Conservation (phyloP, 306 rosid genomes). For the Casuarina equisetifolia region DNA sequence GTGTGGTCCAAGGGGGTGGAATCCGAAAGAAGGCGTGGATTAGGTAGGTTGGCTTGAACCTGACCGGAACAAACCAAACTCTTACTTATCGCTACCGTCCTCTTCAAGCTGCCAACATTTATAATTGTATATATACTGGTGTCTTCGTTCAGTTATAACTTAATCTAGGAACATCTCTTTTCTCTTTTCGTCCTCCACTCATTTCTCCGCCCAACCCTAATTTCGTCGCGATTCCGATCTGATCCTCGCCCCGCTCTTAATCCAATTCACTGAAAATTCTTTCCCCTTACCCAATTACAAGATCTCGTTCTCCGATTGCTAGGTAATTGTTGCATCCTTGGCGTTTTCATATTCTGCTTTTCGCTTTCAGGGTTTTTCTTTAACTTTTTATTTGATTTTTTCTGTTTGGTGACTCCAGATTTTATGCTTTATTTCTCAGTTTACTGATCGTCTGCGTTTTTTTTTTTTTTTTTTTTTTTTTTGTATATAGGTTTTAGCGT, state of each 20-base stretch:
- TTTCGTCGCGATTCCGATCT: slow-evolving; percentile 20
- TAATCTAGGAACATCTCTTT: background rate
- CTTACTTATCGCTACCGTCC: background rate
- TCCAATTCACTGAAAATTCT: background rate
- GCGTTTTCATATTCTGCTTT: background rate
- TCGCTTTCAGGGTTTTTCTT: background rate
- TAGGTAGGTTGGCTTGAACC: slow-evolving; percentile 22
- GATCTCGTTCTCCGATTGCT: slow-evolving; percentile 37
- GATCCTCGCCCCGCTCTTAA: background rate
- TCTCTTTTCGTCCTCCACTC: background rate
- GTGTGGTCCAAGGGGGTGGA: too few species aligned
- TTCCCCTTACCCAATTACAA: background rate
- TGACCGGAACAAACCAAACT: too few species aligned
- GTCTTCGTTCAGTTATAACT: background rate
- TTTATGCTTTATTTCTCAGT: background rate
- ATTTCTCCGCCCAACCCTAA: slow-evolving; percentile 41
- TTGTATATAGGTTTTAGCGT: background rate
- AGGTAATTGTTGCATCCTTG: slow-evolving; percentile 29
- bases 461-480: background rate
- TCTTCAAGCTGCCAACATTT: background rate
- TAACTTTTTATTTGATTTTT: slow-evolving; percentile 7
- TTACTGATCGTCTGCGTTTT: slow-evolving; percentile 10
- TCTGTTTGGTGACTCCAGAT: slow-evolving; percentile 10
- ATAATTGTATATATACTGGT: background rate
- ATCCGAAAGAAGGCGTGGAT: slow-evolving; percentile 6